These are phyloP conservation scores for Obba rivulosa DNA, from an alignment of 768 basidiomycete genomes.

Conservation along the genomic window DNA sequence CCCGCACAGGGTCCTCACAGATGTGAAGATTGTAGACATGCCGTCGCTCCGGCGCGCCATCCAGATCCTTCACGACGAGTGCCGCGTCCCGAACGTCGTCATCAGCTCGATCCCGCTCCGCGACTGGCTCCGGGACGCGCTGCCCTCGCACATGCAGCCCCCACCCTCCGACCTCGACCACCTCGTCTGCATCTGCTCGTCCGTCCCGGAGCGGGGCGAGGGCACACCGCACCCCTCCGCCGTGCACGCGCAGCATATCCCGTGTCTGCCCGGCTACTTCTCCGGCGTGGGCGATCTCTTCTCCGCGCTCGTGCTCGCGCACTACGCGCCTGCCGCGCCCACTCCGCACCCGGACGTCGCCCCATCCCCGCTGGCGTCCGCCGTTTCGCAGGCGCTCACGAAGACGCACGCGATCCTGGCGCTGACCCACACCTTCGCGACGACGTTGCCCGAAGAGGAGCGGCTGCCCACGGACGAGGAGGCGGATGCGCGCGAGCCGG, in stretches of 20 bases:
- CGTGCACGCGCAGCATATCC: conserved; percentile 69
- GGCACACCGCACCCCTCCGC: conserved; percentile 25
- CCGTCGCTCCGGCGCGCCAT: conserved; percentile 65
- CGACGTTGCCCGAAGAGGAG: conserved; percentile 54
- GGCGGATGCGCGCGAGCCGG: conserved; percentile 56
- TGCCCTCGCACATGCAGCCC: conserved; percentile 43
- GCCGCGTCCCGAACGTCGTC: conserved; percentile 80
- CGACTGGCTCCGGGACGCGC: conserved; percentile 49
- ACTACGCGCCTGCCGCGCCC: conserved; percentile 39
- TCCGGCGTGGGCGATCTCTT: conserved; percentile 97
- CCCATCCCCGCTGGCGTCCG: conserved; percentile 46
- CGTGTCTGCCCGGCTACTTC: conserved; percentile 85
- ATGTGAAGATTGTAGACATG: conserved; percentile 60
- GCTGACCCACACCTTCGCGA: conserved; percentile 53
- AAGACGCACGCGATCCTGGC: conserved; percentile 71
- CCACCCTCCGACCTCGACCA: conserved; percentile 34
- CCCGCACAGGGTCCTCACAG: conserved; percentile 63
- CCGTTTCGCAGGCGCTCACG: conserved; percentile 62
- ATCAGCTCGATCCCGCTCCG: conserved; percentile 83
- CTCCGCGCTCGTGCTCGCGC: conserved; percentile 83
- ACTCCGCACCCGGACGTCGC: conserved; percentile 6
- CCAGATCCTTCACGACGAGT: conserved; percentile 65
- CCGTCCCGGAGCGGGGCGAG: conserved; percentile 18
- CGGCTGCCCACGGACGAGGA: conserved; percentile 71
- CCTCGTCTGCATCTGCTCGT: conserved; percentile 81